Percentiles rank a stretch among this genome's conserved stretches.
These are phyloP conservation scores for Canavalia gladiata DNA, from an alignment of 306 rosid species.

Conservation along the genomic window DNA sequence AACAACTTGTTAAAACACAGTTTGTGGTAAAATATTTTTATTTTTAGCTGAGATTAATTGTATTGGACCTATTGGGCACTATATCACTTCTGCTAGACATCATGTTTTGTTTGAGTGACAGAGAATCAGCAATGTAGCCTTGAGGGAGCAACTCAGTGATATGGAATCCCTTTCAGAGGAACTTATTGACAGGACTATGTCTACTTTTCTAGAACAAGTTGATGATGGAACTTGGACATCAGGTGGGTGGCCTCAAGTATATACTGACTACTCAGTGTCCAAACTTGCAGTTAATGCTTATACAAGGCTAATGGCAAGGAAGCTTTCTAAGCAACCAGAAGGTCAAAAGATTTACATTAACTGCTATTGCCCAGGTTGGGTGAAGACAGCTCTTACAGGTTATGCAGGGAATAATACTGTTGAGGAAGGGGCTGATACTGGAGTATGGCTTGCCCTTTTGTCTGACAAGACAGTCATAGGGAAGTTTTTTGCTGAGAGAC, in stretches of 20 bases:
- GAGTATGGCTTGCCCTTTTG: conserved; percentile 90
- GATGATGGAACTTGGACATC: conserved; percentile 88
- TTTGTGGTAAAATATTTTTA: conserved; percentile 7
- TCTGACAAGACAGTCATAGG: conserved; percentile 75
- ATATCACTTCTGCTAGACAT: conserved; percentile 17
- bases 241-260: conserved; percentile 89
- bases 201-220: conserved; percentile 74
- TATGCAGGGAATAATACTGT: conserved; percentile 84
- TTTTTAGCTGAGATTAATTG: background rate
- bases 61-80: background rate
- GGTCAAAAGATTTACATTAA: conserved; percentile 61
- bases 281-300: conserved; percentile 90
- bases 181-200: conserved; percentile 64
- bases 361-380: conserved; percentile 59
- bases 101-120: conserved; percentile 46
- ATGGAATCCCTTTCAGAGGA: conserved; percentile 73
- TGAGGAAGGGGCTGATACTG: conserved; percentile 97
- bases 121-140: conserved; percentile 66
- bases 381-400: conserved; percentile 91
- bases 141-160: conserved; percentile 75
- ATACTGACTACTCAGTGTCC: conserved; percentile 84
- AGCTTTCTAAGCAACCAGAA: conserved; percentile 63
- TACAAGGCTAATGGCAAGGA: conserved; percentile 76
- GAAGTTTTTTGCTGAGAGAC: conserved; percentile 85
- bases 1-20: background rate